Evolutionary conservation across 1,284 basidiomycete species (phyloP), one percentile per base, ranked within the genome.

Genomic region (Tilletia horrida): DNA sequence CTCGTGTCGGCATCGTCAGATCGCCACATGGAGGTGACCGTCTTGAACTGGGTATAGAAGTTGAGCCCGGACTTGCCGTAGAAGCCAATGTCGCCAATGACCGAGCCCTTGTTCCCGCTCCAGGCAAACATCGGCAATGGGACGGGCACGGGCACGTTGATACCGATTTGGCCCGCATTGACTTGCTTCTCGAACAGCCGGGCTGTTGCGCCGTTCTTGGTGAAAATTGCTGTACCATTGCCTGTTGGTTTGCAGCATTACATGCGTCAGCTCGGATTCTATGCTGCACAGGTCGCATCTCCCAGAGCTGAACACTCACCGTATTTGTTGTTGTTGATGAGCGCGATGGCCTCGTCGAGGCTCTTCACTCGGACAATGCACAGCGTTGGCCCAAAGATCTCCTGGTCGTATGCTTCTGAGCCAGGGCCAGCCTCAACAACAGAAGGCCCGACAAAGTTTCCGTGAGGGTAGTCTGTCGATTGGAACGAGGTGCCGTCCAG

Each of bases 201-300:
- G 23, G 93, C 94, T 7, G 93, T 93, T 40, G 94, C 91, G n/a
- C 95, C 95, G 62, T 90, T 92, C 83, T 94, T 91, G 40, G 95
- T 98, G 83, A 97, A 97, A 80, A 97, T 93, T 25, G 93, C 91
- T n/a, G 93, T 88, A 35, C 94, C 95, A 81, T 97, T 97, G 2
- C 94, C 85, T 57, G 52, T n/a, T 43, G 64, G 13, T 21, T 23
- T 31, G 52, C 29, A 55, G n/a, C n/a, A n/a, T n/a, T n/a, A n/a
- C n/a, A n/a, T n/a, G 40, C n/a, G 31, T 64, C 29, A 40, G 43
- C 47, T n/a, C n/a, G n/a, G n/a, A n/a, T n/a, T n/a, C n/a, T n/a
- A n/a, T n/a, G n/a, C n/a, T n/a, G n/a, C n/a, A n/a, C n/a, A n/a
- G n/a, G n/a, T n/a, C n/a, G n/a, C n/a, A n/a, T n/a, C 35, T 40